Evolutionary conservation across 768 basidiomycete genomes (phyloP), one percentile per base, ranked within the genome.

Genomic region (Austroboletus festivus): DNA sequence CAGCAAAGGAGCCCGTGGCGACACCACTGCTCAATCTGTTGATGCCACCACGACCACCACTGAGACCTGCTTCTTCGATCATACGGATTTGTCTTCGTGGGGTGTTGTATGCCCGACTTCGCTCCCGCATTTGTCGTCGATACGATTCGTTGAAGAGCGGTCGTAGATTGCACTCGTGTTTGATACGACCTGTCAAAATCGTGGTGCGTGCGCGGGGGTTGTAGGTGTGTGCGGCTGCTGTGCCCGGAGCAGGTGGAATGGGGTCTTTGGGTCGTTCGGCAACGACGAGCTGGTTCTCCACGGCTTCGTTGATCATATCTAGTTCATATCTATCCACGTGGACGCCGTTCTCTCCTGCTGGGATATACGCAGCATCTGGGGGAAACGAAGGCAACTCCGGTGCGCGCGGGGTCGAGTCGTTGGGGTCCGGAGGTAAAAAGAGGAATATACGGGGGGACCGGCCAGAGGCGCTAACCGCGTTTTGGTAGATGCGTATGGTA

Each of bases 251-350:
- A 67, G 49, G 77, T 58, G 23, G 75, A 66, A 18, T 72, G 26
- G 64, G 81, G 44, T 74, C 86, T 59, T 89, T 91, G 20, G 85
- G 84, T 44, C 85, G 80, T 66, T 92, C 89, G 0, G 89, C 89
- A 30, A 93, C 80, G 23, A 92, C 88, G 48, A 89, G 78, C 66
- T 92, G 85, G 69, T 93, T 93, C 57, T 89, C 87, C 9, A 90
- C 86, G 26, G 80, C 68, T 53, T 90, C 85, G 53, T 90, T 86
- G 37, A 92, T 82, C 81, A 95, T 90, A 37, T 90, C 85, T 28
- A 97, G 75, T 57, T 92, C 89, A 70, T 92, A 97, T 65, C 83
- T 79, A 58, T 87, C 86, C 5, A 68, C 67, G 22, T 66, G 66
- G n/a, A 64, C 22, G 5, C 60, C 63, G 16, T 62, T 59, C 42